Conservation (phyloP, 768 basidiomycete species). For the Boletus reticulatus region DNA sequence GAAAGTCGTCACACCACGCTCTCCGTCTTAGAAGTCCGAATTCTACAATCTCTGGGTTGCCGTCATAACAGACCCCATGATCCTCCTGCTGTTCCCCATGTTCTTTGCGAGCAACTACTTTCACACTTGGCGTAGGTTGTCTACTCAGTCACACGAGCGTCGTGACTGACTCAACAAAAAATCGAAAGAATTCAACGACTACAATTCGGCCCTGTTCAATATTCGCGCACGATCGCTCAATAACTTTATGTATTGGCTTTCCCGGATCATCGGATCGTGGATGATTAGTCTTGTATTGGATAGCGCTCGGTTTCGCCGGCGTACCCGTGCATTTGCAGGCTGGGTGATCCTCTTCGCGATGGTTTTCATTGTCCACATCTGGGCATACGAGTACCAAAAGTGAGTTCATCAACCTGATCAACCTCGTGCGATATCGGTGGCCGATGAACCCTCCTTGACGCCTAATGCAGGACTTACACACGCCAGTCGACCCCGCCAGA, state of each 20-base stretch:
- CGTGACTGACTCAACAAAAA: no score
- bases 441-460: not conserved
- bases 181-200: constrained; percentile 61
- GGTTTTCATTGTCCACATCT: constrained; percentile 66
- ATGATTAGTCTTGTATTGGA: constrained; percentile 68
- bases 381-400: constrained; percentile 77
- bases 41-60: constrained; percentile 66
- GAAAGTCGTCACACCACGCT: constrained; percentile 56
- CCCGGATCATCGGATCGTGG: constrained; percentile 72
- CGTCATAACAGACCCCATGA: constrained; percentile 63
- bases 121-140: constrained; percentile 67
- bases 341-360: constrained; percentile 60
- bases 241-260: constrained; percentile 76
- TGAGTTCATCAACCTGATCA: constrained; percentile 22
- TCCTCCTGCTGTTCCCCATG: constrained; percentile 78
- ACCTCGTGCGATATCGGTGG: not conserved
- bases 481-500: constrained; percentile 44
- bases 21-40: constrained; percentile 75
- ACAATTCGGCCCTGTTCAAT: constrained; percentile 71
- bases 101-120: constrained; percentile 83
- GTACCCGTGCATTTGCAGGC: constrained; percentile 63
- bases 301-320: constrained; percentile 48
- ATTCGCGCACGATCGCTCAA: constrained; percentile 75
- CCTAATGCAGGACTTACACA: constrained; percentile 47
- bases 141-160: not conserved